A percentile compares a stretch with the other conserved stretches of the same genome.
These are phyloP conservation scores for Candida ulmi DNA, from an alignment of 805 yeast species.

Conservation along the genomic window DNA sequence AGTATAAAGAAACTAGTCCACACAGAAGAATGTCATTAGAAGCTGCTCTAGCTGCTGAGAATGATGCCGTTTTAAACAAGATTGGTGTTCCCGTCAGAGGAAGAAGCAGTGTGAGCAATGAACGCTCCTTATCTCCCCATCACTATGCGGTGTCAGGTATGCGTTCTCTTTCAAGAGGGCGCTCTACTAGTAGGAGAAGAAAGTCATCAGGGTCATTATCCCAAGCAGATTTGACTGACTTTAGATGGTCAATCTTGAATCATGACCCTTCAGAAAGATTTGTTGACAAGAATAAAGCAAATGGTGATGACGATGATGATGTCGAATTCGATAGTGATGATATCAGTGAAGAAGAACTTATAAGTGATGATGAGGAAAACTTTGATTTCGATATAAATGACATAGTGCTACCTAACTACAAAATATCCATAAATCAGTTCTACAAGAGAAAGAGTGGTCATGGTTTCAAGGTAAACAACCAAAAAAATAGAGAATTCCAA, in stretches of 20 bases:
- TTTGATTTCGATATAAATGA: slow-evolving; percentile 32
- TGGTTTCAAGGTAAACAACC: not conserved
- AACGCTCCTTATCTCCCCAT: slow-evolving; percentile 9
- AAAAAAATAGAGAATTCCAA: not conserved
- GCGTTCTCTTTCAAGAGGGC: slow-evolving; percentile 7
- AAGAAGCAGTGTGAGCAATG: slow-evolving; percentile 2
- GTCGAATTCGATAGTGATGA: slow-evolving; percentile 19
- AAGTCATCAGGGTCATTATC: slow-evolving; percentile 22
- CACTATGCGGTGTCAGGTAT: not conserved
- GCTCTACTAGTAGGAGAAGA: slow-evolving; percentile 11
- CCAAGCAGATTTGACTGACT: slow-evolving; percentile 23
- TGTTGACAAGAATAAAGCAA: slow-evolving; percentile 2
- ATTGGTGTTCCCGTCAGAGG: slow-evolving; percentile 4
- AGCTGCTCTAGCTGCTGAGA: slow-evolving; percentile 11
- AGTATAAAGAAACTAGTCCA: too few relatives aligned
- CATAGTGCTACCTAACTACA: slow-evolving; percentile 22
- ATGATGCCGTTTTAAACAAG: slow-evolving; percentile 4
- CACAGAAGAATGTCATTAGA: slow-evolving; percentile 16
- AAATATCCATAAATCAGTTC: slow-evolving; percentile 29
- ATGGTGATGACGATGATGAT: slow-evolving; percentile 13
- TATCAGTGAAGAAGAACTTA: slow-evolving; percentile 48
- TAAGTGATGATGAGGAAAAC: slow-evolving; percentile 44
- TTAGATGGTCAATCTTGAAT: slow-evolving; percentile 59
- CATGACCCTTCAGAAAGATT: slow-evolving; percentile 73
- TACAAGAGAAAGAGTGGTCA: slow-evolving; percentile 10